A percentile compares a stretch with the other conserved stretches of the same genome.
Evolutionary conservation across 2,329 filamentous ascomycete genomes (phyloP).

Genomic region (Exutisphaerella laricina): DNA sequence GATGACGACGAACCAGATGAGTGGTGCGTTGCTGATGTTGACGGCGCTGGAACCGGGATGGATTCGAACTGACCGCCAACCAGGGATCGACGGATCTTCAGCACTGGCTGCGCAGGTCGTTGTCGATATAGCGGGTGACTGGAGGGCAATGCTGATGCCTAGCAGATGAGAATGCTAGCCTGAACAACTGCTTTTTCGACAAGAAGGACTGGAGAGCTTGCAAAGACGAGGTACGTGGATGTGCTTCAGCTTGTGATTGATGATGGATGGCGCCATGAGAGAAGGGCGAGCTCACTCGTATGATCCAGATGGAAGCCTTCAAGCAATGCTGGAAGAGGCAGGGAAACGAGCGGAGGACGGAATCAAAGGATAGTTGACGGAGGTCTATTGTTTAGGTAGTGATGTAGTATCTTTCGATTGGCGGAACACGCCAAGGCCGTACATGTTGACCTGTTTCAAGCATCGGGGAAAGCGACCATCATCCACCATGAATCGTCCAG

Average conservation of each 20-base stretch:
- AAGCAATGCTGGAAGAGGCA: constrained; percentile 86
- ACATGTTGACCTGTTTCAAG: background rate
- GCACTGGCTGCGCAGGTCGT: constrained; percentile 85
- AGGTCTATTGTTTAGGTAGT: no score
- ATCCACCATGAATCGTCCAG: constrained; percentile 16
- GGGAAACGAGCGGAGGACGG: constrained; percentile 78
- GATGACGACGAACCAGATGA: constrained; percentile 90
- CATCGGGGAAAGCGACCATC: background rate
- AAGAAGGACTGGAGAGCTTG: constrained; percentile 95
- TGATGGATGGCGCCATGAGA: no score
- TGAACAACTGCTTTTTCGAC: constrained; percentile 94
- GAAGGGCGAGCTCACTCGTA: constrained; percentile 12
- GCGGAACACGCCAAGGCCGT: background rate
- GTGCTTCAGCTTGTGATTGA: no score
- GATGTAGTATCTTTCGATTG: no score
- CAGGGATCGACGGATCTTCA: constrained; percentile 97
- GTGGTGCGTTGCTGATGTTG: constrained; percentile 58
- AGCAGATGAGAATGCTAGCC: constrained; percentile 75
- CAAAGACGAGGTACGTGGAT: constrained; percentile 70
- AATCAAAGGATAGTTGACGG: constrained; percentile 64
- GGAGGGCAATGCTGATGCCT: constrained; percentile 4
- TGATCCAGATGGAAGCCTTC: constrained; percentile 75
- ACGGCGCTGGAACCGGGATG: background rate
- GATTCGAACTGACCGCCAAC: constrained; percentile 9
- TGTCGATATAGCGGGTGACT: background rate